Conservation (phyloP, 257 asterid genomes). For the Solanum chilense region DNA sequence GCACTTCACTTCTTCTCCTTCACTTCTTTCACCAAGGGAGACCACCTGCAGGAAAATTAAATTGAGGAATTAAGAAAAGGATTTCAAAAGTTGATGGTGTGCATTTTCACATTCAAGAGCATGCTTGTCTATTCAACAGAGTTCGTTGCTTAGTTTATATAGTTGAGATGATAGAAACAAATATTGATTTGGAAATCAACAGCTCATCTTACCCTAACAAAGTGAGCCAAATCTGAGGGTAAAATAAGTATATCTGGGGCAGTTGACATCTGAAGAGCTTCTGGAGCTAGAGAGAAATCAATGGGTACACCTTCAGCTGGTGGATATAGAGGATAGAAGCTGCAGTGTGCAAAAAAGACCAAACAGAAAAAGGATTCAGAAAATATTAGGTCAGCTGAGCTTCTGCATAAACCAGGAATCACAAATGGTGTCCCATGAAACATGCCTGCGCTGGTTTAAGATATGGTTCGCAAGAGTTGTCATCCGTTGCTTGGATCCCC, state of each 20-base stretch:
- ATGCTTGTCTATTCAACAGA: neutral
- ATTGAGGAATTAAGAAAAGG: neutral
- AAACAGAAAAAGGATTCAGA: neutral
- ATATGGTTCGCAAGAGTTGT: conserved; percentile 81
- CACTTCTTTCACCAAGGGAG: conserved; percentile 42
- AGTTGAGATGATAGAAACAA: neutral
- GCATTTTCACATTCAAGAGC: neutral
- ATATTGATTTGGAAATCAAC: neutral
- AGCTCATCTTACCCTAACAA: conserved; percentile 53
- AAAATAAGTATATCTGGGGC: conserved; percentile 75
- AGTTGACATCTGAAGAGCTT: conserved; percentile 57
- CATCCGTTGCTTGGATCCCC: conserved; percentile 81
- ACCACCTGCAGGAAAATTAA: conserved; percentile 36
- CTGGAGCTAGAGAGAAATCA: conserved; percentile 73
- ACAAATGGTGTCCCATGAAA: neutral
- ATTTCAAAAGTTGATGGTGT: neutral
- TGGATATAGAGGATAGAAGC: conserved; percentile 96
- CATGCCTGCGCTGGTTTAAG: conserved; percentile 70
- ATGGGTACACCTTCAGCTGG: conserved; percentile 81
- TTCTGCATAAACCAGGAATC: neutral
- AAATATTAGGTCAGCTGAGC: neutral
- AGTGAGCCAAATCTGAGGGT: conserved; percentile 88
- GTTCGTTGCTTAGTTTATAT: neutral
- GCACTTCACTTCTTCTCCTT: conserved; percentile 53
- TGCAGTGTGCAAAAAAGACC: conserved; percentile 10